phyloP scores from a whole-genome alignment of 2,329 filamentous ascomycete genomes.

The Arthrobotrys conoides region DNA sequence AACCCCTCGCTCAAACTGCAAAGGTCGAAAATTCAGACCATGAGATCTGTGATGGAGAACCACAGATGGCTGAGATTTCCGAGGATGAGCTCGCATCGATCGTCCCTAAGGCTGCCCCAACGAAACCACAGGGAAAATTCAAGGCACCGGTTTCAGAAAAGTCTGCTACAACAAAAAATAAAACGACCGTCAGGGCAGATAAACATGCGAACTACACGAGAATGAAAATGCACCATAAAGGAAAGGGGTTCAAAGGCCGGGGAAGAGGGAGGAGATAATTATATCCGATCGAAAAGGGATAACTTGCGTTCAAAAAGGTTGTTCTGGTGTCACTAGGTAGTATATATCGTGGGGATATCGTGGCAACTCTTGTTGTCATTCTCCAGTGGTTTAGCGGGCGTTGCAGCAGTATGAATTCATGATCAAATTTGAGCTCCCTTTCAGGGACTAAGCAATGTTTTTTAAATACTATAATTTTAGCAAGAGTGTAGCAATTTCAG shows the following conservation, averaged over 20 bases:
- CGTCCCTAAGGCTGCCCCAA: not conserved
- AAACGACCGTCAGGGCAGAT: constrained; percentile 33
- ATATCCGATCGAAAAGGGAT: not conserved
- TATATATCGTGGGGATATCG: not conserved
- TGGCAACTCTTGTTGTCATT: not conserved
- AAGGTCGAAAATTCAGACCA: not conserved
- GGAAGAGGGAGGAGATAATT: constrained; percentile 38
- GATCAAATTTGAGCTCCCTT: too few relatives aligned
- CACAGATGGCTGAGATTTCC: constrained; percentile 14
- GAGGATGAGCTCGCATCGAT: constrained; percentile 44
- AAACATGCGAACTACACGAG: constrained; percentile 50
- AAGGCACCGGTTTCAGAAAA: not conserved
- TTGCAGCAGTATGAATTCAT: constrained; percentile 53
- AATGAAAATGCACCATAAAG: constrained; percentile 58
- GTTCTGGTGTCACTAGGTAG: not conserved
- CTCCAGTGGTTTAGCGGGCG: constrained; percentile 41
- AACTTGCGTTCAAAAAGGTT: not conserved
- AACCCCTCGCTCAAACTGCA: not conserved
- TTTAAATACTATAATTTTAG: not conserved
- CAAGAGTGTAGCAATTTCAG: not conserved
- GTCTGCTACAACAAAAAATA: not conserved
- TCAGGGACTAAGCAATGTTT: not conserved
- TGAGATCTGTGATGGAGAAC: constrained; percentile 5
- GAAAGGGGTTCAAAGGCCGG: constrained; percentile 42
- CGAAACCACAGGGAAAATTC: constrained; percentile 4